Evolutionary conservation across 106 monocot genomes (phyloP).

Genomic region (Narthecium ossifragum): DNA sequence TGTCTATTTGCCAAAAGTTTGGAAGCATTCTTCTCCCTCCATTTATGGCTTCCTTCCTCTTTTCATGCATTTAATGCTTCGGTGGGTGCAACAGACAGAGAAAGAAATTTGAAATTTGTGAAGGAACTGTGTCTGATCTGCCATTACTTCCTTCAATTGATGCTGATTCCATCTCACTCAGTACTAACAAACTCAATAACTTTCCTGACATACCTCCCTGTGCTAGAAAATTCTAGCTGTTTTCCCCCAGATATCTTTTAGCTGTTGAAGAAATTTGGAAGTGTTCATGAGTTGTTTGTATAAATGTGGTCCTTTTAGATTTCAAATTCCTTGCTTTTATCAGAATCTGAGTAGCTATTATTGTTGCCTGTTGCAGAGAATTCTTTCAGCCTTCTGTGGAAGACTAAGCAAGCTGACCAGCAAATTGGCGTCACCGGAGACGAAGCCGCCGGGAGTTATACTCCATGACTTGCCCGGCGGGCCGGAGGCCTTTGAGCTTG

Average conservation of each 20-base stretch:
- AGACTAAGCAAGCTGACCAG: constrained; percentile 36
- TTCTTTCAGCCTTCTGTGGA: constrained; percentile 53
- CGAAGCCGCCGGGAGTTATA: constrained; percentile 31
- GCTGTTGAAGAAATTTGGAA: too few species aligned
- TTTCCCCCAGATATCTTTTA: too few species aligned
- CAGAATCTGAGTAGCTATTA: not conserved
- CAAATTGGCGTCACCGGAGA: constrained; percentile 13
- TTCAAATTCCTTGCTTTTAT: not conserved
- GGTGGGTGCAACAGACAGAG: too few species aligned
- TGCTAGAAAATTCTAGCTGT: too few species aligned
- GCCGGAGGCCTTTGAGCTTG: constrained; percentile 54
- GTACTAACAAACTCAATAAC: too few species aligned
- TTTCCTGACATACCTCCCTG: too few species aligned
- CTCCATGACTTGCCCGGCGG: constrained; percentile 72
- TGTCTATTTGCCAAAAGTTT: not conserved
- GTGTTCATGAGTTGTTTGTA: too few species aligned
- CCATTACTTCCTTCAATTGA: not conserved
- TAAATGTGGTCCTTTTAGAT: not conserved
- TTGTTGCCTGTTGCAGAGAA: constrained; percentile 35
- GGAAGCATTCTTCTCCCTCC: not conserved
- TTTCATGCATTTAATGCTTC: too few species aligned
- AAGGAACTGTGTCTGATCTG: not conserved
- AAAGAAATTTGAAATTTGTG: too few species aligned
- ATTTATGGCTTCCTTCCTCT: too few species aligned
- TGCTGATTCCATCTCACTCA: too few species aligned